These are phyloP conservation scores for Uromyces viciae-fabae DNA, from an alignment of 1,284 basidiomycete genomes.

Conservation along the genomic window DNA sequence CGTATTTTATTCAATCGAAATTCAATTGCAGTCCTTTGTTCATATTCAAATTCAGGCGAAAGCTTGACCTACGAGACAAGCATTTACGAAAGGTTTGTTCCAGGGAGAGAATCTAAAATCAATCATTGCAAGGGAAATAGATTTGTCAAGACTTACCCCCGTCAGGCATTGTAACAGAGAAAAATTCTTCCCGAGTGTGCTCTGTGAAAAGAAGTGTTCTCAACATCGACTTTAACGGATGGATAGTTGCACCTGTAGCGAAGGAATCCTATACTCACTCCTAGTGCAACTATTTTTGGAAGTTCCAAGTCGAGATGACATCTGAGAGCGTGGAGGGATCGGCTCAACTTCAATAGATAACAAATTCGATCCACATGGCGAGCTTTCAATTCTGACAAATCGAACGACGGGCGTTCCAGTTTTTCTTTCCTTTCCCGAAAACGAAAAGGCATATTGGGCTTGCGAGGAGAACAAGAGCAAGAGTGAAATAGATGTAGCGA, in stretches of 20 bases:
- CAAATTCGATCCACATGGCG: background rate
- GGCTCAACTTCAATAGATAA: background rate
- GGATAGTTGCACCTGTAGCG: background rate
- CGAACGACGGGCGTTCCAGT: background rate
- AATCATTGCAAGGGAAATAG: background rate
- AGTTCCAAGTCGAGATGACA: background rate
- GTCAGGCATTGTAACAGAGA: background rate
- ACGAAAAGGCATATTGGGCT: constrained; percentile 17
- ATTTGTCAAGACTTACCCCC: constrained; percentile 1
- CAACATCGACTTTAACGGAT: background rate
- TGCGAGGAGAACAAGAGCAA: no score
- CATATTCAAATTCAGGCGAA: constrained; percentile 2
- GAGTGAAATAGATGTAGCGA: no score
- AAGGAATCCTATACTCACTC: background rate
- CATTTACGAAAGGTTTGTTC: no score
- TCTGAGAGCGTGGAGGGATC: background rate
- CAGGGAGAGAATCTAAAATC: background rate
- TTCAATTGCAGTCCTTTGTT: constrained; percentile 11
- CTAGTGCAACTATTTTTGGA: background rate
- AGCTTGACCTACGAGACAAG: background rate
- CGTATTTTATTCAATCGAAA: background rate
- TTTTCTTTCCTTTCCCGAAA: constrained; percentile 8
- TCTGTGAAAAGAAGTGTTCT: background rate
- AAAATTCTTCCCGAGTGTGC: background rate
- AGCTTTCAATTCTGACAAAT: background rate